A percentile compares a stretch with the other conserved stretches of the same genome.
Conservation (phyloP, 192 early-diverging fungal genomes). For the Physocladia obscura region DNA sequence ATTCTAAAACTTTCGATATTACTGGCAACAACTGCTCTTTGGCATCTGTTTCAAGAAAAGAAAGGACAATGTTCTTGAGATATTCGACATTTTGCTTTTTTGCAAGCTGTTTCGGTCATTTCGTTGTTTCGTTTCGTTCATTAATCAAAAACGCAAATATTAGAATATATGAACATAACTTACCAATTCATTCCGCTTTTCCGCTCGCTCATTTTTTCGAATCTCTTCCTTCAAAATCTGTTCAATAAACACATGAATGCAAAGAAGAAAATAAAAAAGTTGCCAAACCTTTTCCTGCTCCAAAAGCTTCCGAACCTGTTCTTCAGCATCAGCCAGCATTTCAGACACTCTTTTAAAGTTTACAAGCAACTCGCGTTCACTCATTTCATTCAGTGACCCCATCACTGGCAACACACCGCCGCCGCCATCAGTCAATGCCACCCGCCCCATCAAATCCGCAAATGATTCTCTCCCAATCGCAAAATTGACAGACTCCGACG, state of each 20-base stretch:
- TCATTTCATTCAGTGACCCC: not conserved
- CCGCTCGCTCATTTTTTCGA: conserved; percentile 58
- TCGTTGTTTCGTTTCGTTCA: too few relatives aligned
- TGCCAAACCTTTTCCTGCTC: conserved; percentile 20
- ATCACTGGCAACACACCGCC: not conserved
- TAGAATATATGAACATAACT: not conserved
- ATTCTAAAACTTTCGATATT: conserved; percentile 28
- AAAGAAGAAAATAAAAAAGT: not conserved
- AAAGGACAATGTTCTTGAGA: conserved; percentile 69
- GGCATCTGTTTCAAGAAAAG: conserved; percentile 55
- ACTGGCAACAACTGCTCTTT: conserved; percentile 32
- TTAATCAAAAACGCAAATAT: not conserved
- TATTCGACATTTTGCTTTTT: conserved; percentile 58
- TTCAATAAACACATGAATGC: not conserved
- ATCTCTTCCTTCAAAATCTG: conserved; percentile 61
- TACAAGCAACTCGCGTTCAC: conserved; percentile 22
- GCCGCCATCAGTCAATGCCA: not conserved
- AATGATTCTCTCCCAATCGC: conserved; percentile 8
- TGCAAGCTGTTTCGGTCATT: conserved; percentile 13
- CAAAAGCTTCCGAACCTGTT: conserved; percentile 14
- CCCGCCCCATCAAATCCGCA: conserved; percentile 15
- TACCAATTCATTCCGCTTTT: conserved; percentile 60
- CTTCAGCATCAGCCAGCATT: conserved; percentile 27
- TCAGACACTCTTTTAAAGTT: conserved; percentile 29
- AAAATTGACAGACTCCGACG: conserved; percentile 1